Conservation (phyloP, 345 rosid genomes). For the Adansonia digitata region DNA sequence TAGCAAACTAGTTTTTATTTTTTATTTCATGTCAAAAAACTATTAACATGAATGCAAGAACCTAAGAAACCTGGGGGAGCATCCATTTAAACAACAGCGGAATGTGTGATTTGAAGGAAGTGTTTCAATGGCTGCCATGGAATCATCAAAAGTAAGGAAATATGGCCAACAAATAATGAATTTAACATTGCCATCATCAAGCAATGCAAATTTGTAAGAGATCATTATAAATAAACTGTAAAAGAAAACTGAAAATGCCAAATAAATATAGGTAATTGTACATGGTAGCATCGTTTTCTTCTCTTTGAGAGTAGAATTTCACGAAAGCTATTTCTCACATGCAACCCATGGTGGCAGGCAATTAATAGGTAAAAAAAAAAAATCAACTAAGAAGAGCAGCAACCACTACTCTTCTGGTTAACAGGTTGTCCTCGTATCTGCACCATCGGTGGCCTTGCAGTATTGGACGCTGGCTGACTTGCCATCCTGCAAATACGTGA, state of each 20-base stretch:
- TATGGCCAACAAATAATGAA: background rate
- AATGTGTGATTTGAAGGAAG: background rate
- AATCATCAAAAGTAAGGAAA: background rate
- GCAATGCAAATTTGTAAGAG: conserved; percentile 15
- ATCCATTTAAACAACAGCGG: no score
- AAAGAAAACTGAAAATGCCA: conserved; percentile 16
- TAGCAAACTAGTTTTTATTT: no score
- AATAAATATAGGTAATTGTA: no score
- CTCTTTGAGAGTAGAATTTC: background rate
- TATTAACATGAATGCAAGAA: no score
- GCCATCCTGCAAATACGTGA: no score
- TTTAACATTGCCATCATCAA: no score
- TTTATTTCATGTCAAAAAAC: no score
- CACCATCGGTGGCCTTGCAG: conserved; percentile 40
- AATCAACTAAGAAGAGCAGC: conserved; percentile 37
- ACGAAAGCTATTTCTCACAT: conserved; percentile 8
- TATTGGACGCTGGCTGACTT: conserved; percentile 39
- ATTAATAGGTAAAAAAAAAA: background rate
- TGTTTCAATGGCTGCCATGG: background rate
- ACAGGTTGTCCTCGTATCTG: conserved; percentile 53
- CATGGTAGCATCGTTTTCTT: conserved; percentile 4
- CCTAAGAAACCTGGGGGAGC: no score
- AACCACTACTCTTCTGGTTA: conserved; percentile 41
- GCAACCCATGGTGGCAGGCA: background rate
- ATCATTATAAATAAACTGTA: background rate